Evolutionary conservation across 192 early-diverging fungal species (phyloP).

Genomic region (Cladochytrium replicatum): DNA sequence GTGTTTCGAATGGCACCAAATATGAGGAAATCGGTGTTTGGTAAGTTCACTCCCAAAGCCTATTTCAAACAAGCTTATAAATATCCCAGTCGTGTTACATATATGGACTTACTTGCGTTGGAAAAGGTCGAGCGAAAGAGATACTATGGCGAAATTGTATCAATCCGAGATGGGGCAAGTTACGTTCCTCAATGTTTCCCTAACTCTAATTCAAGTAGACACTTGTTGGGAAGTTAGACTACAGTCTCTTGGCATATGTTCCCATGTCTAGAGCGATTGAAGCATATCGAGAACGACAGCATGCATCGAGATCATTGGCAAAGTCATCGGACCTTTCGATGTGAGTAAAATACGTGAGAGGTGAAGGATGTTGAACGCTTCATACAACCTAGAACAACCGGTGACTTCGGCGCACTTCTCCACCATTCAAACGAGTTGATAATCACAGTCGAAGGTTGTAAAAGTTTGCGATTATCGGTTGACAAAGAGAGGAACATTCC

Average conservation of each 20-base stretch:
- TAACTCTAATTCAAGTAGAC: conserved; percentile 13
- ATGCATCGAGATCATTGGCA: too few relatives aligned
- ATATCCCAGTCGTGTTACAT: background rate
- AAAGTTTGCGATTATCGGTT: too few relatives aligned
- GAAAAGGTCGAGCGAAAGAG: background rate
- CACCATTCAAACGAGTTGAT: too few relatives aligned
- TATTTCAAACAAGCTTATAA: background rate
- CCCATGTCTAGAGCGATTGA: conserved; percentile 43
- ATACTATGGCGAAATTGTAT: background rate
- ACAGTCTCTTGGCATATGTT: conserved; percentile 28
- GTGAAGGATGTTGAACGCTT: too few relatives aligned
- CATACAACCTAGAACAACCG: too few relatives aligned
- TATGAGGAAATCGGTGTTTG: conserved; percentile 30
- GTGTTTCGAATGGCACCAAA: conserved; percentile 35
- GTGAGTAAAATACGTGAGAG: too few relatives aligned
- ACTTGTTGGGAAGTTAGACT: conserved; percentile 43
- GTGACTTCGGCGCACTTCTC: too few relatives aligned
- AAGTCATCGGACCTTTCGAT: too few relatives aligned
- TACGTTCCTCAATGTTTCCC: background rate
- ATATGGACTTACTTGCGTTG: background rate
- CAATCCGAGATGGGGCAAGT: background rate
- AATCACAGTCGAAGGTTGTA: too few relatives aligned
- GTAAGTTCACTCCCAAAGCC: conserved; percentile 2
- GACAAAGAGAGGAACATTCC: too few relatives aligned
- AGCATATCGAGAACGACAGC: conserved; percentile 43